phyloP scores from a whole-genome alignment of 805 yeast genomes.

The Cyberlindnera nakhonratchasimensis region DNA sequence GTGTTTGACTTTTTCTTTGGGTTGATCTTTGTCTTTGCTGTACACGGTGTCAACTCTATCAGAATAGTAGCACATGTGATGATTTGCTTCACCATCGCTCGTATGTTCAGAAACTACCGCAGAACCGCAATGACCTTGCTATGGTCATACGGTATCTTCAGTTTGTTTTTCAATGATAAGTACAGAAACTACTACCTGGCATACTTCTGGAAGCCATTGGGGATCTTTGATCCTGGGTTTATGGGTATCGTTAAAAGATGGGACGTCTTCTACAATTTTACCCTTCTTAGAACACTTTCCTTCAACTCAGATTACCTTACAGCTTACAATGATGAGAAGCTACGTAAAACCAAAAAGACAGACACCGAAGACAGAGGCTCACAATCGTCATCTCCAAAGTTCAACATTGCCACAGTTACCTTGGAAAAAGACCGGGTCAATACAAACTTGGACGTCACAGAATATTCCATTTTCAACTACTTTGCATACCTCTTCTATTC shows the following conservation, averaged over 20 bases:
- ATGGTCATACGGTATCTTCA: slow-evolving; percentile 79
- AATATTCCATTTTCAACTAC: slow-evolving; percentile 64
- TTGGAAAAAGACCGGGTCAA: slow-evolving; percentile 56
- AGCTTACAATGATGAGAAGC: slow-evolving; percentile 28
- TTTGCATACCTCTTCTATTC: slow-evolving; percentile 77
- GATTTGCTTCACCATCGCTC: slow-evolving; percentile 50
- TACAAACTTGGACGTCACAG: slow-evolving; percentile 56
- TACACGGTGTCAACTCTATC: slow-evolving; percentile 76
- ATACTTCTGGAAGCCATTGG: slow-evolving; percentile 36
- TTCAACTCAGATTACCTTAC: slow-evolving; percentile 74
- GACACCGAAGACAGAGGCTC: slow-evolving; percentile 26
- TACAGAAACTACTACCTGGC: slow-evolving; percentile 54
- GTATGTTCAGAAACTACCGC: slow-evolving; percentile 30
- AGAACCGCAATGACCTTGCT: slow-evolving; percentile 41
- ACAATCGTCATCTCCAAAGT: slow-evolving; percentile 19
- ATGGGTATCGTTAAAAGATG: slow-evolving; percentile 83
- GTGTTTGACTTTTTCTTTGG: slow-evolving; percentile 77
- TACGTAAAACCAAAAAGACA: slow-evolving; percentile 18
- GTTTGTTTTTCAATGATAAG: slow-evolving; percentile 74
- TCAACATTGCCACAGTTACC: slow-evolving; percentile 3
- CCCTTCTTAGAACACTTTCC: slow-evolving; percentile 78
- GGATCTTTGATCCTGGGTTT: slow-evolving; percentile 55
- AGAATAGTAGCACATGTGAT: slow-evolving; percentile 58
- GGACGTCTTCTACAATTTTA: slow-evolving; percentile 95
- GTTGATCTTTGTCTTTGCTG: slow-evolving; percentile 56